phyloP scores from a whole-genome alignment of 352 stramenopile genomes.

The Globisporangium spinosum region DNA sequence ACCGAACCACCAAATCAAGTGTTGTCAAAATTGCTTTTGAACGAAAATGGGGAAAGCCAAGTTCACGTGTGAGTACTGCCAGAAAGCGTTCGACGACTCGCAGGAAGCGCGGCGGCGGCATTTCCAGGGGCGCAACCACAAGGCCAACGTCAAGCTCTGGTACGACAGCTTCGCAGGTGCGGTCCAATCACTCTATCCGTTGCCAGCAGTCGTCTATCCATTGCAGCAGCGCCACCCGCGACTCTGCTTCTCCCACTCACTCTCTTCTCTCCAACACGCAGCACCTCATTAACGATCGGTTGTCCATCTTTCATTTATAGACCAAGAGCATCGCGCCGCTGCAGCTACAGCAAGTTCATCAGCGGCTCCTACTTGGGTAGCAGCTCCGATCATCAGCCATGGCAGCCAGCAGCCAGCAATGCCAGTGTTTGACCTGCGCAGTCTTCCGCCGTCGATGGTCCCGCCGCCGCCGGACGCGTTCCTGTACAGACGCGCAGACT shows the following conservation, averaged over 20 bases:
- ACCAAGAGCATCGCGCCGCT: conserved; percentile 34
- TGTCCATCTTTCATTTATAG: conserved; percentile 18
- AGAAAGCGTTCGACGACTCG: conserved; percentile 81
- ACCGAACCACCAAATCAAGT: conserved; percentile 3
- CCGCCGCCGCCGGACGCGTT: conserved; percentile 52
- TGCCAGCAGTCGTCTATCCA: too few relatives aligned
- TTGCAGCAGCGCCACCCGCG: neutral
- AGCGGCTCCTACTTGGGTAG: neutral
- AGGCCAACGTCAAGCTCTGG: conserved; percentile 82
- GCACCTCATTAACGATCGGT: neutral
- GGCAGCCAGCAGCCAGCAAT: neutral
- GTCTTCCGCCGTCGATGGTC: conserved; percentile 73
- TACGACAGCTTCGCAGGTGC: conserved; percentile 76
- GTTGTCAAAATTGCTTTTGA: neutral
- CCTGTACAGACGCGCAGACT: conserved; percentile 41
- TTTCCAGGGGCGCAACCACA: conserved; percentile 65
- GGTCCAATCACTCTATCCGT: too few relatives aligned
- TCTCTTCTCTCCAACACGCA: neutral
- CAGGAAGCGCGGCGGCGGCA: conserved; percentile 65
- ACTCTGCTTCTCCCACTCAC: neutral
- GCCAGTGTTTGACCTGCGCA: conserved; percentile 16
- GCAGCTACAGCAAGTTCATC: neutral
- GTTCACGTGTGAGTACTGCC: conserved; percentile 75
- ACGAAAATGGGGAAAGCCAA: conserved; percentile 49
- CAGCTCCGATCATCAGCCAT: neutral